Conservation (phyloP, 1,284 basidiomycete genomes). For the Sphagnurus paluster region DNA sequence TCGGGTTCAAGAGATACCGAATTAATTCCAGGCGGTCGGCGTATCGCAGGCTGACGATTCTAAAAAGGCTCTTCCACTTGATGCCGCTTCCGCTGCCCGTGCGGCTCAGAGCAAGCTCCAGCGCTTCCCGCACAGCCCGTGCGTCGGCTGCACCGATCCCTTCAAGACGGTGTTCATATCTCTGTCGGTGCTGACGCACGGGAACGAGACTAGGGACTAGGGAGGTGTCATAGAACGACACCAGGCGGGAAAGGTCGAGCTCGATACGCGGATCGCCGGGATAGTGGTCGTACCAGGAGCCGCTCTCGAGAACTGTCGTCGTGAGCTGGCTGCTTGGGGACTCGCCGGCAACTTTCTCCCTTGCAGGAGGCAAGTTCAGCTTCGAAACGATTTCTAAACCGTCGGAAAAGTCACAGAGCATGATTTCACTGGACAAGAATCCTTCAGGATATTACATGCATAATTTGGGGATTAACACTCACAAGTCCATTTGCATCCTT, state of each 20-base stretch:
- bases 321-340: background rate
- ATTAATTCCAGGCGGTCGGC: slow-evolving; percentile 10
- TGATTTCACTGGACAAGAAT: slow-evolving; percentile 38
- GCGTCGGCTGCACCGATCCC: background rate
- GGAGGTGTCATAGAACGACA: slow-evolving; percentile 45
- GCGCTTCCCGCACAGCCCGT: background rate
- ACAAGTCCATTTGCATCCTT: slow-evolving; percentile 54
- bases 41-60: slow-evolving; percentile 6
- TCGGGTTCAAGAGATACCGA: slow-evolving; percentile 4
- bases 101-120: background rate
- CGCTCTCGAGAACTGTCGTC: slow-evolving; percentile 29
- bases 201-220: slow-evolving; percentile 36
- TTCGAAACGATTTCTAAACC: slow-evolving; percentile 10
- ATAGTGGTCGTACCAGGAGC: slow-evolving; percentile 40
- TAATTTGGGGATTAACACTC: slow-evolving; percentile 16
- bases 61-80: slow-evolving; percentile 8
- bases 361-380: slow-evolving; percentile 1
- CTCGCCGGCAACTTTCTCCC: no score
- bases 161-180: background rate
- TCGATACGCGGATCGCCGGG: slow-evolving; percentile 45
- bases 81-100: background rate
- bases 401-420: slow-evolving; percentile 42
- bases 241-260: slow-evolving; percentile 38
- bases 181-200: slow-evolving; percentile 17
- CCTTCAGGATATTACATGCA: background rate